These are phyloP conservation scores for Geosmithia putterillii DNA, from an alignment of 2,329 filamentous ascomycete species.

Conservation along the genomic window DNA sequence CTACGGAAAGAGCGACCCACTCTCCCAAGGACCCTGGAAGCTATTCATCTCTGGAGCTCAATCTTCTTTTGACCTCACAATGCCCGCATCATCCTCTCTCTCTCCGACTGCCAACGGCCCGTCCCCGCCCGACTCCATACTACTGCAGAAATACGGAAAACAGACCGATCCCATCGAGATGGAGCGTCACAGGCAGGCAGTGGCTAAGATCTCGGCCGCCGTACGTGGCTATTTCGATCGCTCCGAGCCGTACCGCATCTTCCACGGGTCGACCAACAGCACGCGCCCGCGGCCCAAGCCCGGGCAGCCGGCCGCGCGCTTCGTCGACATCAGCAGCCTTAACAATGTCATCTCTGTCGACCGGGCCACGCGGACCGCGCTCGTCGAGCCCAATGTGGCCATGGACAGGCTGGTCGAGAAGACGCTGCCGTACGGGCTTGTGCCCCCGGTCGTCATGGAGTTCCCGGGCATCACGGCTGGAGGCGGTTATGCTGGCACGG, in stretches of 20 bases:
- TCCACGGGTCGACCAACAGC: slow-evolving; percentile 66
- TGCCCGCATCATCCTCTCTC: too few relatives aligned
- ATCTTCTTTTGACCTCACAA: too few relatives aligned
- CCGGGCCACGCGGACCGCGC: slow-evolving; percentile 36
- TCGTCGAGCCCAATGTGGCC: slow-evolving; percentile 63
- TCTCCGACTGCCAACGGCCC: too few relatives aligned
- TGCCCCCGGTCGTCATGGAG: slow-evolving; percentile 59
- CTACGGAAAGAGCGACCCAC: too few relatives aligned
- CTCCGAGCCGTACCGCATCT: slow-evolving; percentile 55
- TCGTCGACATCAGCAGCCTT: slow-evolving; percentile 54
- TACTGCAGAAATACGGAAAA: background rate
- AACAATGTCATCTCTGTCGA: slow-evolving; percentile 54
- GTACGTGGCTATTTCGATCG: slow-evolving; percentile 35
- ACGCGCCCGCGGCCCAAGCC: slow-evolving; percentile 38
- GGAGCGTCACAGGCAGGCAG: slow-evolving; percentile 37
- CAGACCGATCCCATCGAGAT: slow-evolving; percentile 15
- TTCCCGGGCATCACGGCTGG: slow-evolving; percentile 62
- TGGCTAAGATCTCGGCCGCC: slow-evolving; percentile 31
- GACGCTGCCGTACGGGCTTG: slow-evolving; percentile 38
- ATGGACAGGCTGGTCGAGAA: slow-evolving; percentile 53
- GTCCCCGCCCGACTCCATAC: too few relatives aligned
- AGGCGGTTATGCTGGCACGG: slow-evolving; percentile 58
- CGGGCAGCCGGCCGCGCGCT: slow-evolving; percentile 9
- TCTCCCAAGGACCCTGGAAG: too few relatives aligned
- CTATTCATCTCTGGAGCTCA: too few relatives aligned